Conservation (phyloP, 805 yeast genomes). For the Ogataea zsoltii region DNA sequence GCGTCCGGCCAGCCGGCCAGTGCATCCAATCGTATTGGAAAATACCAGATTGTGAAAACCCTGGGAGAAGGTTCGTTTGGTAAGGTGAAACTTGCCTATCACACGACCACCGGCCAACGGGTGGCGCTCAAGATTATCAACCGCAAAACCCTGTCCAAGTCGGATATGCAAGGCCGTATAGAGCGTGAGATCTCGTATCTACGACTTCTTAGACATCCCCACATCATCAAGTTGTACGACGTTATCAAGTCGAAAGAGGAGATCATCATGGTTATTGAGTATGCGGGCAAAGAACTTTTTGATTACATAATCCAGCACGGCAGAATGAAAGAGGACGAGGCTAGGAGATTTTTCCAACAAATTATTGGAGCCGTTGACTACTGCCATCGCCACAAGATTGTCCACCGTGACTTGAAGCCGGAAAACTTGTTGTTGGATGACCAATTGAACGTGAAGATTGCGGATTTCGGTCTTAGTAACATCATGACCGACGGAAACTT, state of each 20-base stretch:
- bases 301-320: conserved; percentile 95
- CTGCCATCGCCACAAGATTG: conserved; percentile 95
- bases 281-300: conserved; percentile 93
- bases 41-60: conserved; percentile 89
- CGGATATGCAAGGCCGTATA: conserved; percentile 95
- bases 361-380: conserved; percentile 95
- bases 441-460: conserved; percentile 87
- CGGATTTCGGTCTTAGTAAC: conserved; percentile 92
- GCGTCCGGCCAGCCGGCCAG: conserved; percentile 2
- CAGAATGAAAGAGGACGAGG: conserved; percentile 88
- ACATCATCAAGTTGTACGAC: conserved; percentile 91
- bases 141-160: conserved; percentile 85
- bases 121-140: conserved; percentile 94
- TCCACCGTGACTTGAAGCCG: conserved; percentile 94
- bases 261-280: conserved; percentile 95
- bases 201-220: conserved; percentile 88
- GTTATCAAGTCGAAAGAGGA: conserved; percentile 95
- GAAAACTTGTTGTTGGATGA: conserved; percentile 90
- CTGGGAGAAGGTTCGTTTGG: conserved; percentile 97
- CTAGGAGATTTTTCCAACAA: conserved; percentile 91
- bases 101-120: conserved; percentile 84
- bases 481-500: conserved; percentile 98
- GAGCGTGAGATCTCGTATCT: conserved; percentile 93
- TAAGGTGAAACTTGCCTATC: conserved; percentile 89
- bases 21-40: conserved; percentile 62